phyloP scores from a whole-genome alignment of 768 basidiomycete species.

The Omphalotus guepiniiformis region DNA sequence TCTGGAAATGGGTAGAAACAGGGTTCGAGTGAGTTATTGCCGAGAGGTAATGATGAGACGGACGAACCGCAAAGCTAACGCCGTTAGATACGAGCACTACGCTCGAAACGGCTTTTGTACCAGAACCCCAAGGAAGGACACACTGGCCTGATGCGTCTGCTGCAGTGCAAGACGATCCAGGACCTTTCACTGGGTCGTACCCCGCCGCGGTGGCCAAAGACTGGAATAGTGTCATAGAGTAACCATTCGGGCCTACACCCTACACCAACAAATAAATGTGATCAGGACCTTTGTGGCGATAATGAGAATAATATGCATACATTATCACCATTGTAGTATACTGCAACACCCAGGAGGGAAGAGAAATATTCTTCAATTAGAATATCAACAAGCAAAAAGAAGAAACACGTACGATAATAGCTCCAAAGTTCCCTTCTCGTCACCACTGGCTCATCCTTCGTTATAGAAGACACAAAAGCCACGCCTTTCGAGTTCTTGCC shows the following conservation, averaged over 20 bases:
- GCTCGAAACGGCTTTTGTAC: slow-evolving; percentile 71
- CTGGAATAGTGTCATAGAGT: slow-evolving; percentile 74
- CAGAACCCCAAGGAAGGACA: slow-evolving; percentile 72
- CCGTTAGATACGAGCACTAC: slow-evolving; percentile 77
- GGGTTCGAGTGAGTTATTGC: not conserved
- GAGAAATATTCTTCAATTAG: slow-evolving; percentile 3
- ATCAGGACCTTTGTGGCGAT: not conserved
- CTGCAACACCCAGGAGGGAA: slow-evolving; percentile 28
- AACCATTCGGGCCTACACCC: slow-evolving; percentile 68
- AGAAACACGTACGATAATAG: slow-evolving; percentile 57
- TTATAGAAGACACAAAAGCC: slow-evolving; percentile 35
- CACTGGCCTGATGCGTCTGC: slow-evolving; percentile 61
- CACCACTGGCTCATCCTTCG: slow-evolving; percentile 60
- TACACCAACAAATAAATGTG: slow-evolving; percentile 19
- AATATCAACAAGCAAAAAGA: not conserved
- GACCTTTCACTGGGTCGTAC: slow-evolving; percentile 65
- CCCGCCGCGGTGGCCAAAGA: slow-evolving; percentile 67
- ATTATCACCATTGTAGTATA: slow-evolving; percentile 81
- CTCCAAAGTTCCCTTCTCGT: slow-evolving; percentile 75
- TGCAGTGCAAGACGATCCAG: slow-evolving; percentile 65
- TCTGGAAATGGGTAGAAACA: slow-evolving; percentile 25
- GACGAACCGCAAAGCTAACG: slow-evolving; percentile 64
- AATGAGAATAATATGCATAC: slow-evolving; percentile 29
- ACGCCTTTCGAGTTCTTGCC: no score
- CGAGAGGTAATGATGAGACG: not conserved